Base-by-base conservation (phyloP, 139 green algal species). In the Penium margaritaceum region DNA sequence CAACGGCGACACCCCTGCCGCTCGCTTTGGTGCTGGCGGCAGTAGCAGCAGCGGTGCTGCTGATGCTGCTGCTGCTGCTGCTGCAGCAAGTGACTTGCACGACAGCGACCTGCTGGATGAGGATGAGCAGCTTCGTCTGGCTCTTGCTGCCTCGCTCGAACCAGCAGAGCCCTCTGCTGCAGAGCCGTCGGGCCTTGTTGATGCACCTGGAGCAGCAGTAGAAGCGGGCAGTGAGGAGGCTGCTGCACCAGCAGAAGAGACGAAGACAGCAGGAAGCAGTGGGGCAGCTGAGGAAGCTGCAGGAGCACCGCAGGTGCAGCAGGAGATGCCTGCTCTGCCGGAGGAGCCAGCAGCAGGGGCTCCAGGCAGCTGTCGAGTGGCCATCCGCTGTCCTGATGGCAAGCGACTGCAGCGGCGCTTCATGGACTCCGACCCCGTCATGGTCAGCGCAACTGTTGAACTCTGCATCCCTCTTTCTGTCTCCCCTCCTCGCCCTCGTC, bases 81-180 rank as follows among this genome's bases (percentile, higher is more conserved):
- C 41, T 51, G 41, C 41, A 51, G 41, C 9, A n/a, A n/a, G n/a
- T n/a, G n/a, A n/a, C n/a, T n/a, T n/a, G n/a, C n/a, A n/a, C n/a
- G n/a, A n/a, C n/a, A n/a, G n/a, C n/a, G n/a, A n/a, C n/a, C n/a
- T n/a, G n/a, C n/a, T 32, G 53, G 53, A 63, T 17, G 53, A 90
- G 67, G 87, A 92, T 12, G 88, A 91, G 30, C 77, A 92, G 81
- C 61, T 92, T 62, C 79, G 75, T 0, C 36, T 83, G 9, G 87
- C 86, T 0, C 78, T 92, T 24, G 86, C 85, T 14, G 85, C 86
- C 77, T 89, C 81, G 37, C 81, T 90, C 63, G 80, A 85, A n/a
- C n/a, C n/a, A n/a, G n/a, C n/a, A n/a, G n/a, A n/a, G n/a, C n/a
- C n/a, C n/a, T n/a, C n/a, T n/a, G n/a, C n/a, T n/a, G n/a, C n/a